Evolutionary conservation across 495 filamentous ascomycete species (phyloP).

Genomic region (Friedmanniomyces endolithicus): DNA sequence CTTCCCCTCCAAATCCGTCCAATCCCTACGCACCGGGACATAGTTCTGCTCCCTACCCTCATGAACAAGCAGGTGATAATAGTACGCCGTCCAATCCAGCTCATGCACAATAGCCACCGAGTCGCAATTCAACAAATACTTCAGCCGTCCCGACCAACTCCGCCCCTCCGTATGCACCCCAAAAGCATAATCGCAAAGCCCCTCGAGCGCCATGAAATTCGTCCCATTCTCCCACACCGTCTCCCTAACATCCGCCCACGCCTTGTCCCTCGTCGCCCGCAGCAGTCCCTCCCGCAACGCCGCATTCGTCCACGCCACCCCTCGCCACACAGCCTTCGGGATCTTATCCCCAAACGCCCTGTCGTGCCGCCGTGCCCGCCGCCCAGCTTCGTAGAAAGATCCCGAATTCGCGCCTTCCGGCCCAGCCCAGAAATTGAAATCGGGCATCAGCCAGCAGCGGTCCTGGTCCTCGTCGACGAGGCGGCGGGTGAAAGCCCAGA

Average conservation of each 20-base stretch:
- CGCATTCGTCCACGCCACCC: conserved; percentile 33
- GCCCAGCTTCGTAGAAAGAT: conserved; percentile 41
- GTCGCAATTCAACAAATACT: conserved; percentile 49
- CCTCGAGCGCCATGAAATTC: conserved; percentile 38
- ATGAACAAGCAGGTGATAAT: conserved; percentile 33
- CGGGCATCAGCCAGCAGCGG: conserved; percentile 58
- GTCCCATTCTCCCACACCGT: conserved; percentile 37
- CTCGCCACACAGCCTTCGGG: conserved; percentile 58
- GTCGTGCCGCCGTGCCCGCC: conserved; percentile 32
- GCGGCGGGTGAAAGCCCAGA: conserved; percentile 42
- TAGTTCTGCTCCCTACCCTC: conserved; percentile 41
- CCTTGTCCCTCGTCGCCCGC: conserved; percentile 32
- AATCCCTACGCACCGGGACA: conserved; percentile 44
- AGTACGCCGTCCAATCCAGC: conserved; percentile 35
- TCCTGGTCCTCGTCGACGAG: conserved; percentile 25
- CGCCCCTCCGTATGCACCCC: conserved; percentile 44
- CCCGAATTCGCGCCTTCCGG: conserved; percentile 48
- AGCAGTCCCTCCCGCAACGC: conserved; percentile 37
- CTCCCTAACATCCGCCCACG: conserved; percentile 42
- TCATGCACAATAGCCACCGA: conserved; percentile 43
- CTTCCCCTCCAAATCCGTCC: conserved; percentile 40
- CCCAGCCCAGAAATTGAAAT: conserved; percentile 65
- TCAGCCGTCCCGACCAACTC: conserved; percentile 44
- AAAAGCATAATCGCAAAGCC: conserved; percentile 51
- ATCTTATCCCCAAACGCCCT: conserved; percentile 40